Evolutionary conservation across 192 early-diverging fungal species (phyloP), one percentile per base, ranked within the genome.

Genomic region (Podila clonocystis): DNA sequence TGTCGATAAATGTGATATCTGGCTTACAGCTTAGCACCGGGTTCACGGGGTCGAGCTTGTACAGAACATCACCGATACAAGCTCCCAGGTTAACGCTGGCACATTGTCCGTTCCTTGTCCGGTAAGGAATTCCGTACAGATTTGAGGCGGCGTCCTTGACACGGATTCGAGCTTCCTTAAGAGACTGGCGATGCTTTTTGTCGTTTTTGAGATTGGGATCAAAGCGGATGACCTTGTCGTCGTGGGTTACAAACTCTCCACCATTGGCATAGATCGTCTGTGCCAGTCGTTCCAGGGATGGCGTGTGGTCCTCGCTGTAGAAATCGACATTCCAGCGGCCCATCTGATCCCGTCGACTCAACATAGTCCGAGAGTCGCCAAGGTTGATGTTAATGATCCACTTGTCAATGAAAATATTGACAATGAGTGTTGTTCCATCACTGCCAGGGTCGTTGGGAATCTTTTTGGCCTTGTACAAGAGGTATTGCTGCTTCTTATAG

Each of bases 381-480:
- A 90, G 82, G 58, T 90, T 90, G 58, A 87, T 50, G 73, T 85
- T 85, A 33, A 90, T 80, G 22, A 90, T 60, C 87, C 87, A 90
- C 11, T 85, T 75, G 62, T 83, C 87, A 60, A 90, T 83, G 58
- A 90, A 86, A 2, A 90, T 52, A 49, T 88, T 86, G 17, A 87
- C 73, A 30, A 88, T 83, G 11, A 90, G 58, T 4, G 89, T 90
- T 50, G 86, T 82, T 9, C 89, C 89, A 49, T 90, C 89, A 55
- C 87, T 87, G 11, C 80, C 83, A 20, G 83, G 79, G 48, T 83
- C 76, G 12, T 69, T 63, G n/a, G 29, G 76, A 24, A 79, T 61
- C 34, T 79, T 79, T 38, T 79, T 79, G 15, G 63, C 58, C 59
- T 79, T 71, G 62, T 72, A 80, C 15, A 29, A 57, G 9, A 73